Evolutionary conservation across 2,329 filamentous ascomycete genomes (phyloP), one percentile per base, ranked within the genome.

Genomic region (Colletotrichum falcatum): DNA sequence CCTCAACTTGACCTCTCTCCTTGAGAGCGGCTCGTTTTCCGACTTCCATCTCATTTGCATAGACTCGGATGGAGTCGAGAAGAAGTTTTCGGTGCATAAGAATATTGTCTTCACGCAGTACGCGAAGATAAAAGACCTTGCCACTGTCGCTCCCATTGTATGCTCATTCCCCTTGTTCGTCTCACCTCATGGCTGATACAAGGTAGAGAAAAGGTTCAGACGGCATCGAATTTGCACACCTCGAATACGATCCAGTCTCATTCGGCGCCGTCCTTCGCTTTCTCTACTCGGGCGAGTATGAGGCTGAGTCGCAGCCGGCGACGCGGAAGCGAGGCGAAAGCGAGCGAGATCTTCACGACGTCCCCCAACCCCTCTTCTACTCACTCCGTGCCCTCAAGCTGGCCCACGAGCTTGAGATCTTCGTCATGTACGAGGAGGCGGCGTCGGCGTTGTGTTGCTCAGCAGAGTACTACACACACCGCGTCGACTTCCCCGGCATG

Each of bases 211-310:
- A 33, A 28, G 18, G 20, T 23, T 14, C 28, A 16, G 16, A 55
- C 4, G 55, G 44, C 20, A 35, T 67, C 30, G 42, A 61, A 42
- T 28, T 61, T 20, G 56, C 33, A 6, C 33, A 61, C 12, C 35
- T 62, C 1, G 16, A 49, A 5, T 37, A 48, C 20, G 30, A 65
- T 11, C 39, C 49, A 2, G 26, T 39, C 7, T 20, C 33, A 5
- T 60, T 70, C 11, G 54, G 44, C 6, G 42, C 51, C 4, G 3
- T 68, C 2, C 42, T 71, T 12, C 30, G 9, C 5, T 71, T 56
- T 28, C 49, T 70, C 7, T 71, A 70, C 46, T 59, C 46, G 0
- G 54, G 69, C 14, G 26, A 60, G 18, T 70, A 71, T n/a, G 23
- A 55, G 3, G 55, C 64, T 1, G 56, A 58, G n/a, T 44, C 16